Conservation (phyloP, 129 eudicot genomes). For the Flaveria linearis region DNA sequence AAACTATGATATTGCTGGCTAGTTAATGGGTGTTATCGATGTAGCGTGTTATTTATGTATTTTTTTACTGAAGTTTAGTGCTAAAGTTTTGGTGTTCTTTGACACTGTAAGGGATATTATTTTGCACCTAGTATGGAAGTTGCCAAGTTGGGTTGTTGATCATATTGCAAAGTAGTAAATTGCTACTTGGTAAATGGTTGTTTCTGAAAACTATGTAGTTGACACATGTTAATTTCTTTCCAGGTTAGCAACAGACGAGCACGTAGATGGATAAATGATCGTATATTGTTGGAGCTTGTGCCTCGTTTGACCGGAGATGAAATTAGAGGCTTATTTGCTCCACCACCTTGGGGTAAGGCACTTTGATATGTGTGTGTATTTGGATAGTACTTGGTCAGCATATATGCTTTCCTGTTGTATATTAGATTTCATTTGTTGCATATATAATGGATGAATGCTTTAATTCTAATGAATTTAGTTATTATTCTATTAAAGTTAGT, state of each 20-base stretch:
- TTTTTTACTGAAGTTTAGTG: too few species aligned
- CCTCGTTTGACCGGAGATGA: constrained; percentile 92
- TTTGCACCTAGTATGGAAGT: too few species aligned
- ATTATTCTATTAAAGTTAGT: background rate
- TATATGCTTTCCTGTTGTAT: background rate
- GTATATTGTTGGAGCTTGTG: constrained; percentile 84
- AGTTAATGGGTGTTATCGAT: too few species aligned
- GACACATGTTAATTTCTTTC: background rate
- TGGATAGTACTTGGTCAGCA: too few species aligned
- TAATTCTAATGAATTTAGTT: background rate
- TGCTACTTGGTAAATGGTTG: background rate
- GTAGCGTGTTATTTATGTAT: too few species aligned
- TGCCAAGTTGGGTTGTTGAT: constrained; percentile 3
- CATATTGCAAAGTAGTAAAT: background rate
- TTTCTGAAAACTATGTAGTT: constrained; percentile 4
- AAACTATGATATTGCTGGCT: too few species aligned
- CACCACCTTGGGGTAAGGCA: constrained; percentile 91
- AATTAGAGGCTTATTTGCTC: constrained; percentile 93
- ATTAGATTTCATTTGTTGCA: background rate
- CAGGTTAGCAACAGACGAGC: constrained; percentile 89
- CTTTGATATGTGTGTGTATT: background rate
- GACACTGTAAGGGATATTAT: too few species aligned
- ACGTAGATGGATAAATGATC: constrained; percentile 89
- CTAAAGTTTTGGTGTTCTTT: too few species aligned
- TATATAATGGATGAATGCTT: constrained; percentile 1